These are phyloP conservation scores for Cicer judaicum DNA, from an alignment of 306 rosid species.

Conservation along the genomic window DNA sequence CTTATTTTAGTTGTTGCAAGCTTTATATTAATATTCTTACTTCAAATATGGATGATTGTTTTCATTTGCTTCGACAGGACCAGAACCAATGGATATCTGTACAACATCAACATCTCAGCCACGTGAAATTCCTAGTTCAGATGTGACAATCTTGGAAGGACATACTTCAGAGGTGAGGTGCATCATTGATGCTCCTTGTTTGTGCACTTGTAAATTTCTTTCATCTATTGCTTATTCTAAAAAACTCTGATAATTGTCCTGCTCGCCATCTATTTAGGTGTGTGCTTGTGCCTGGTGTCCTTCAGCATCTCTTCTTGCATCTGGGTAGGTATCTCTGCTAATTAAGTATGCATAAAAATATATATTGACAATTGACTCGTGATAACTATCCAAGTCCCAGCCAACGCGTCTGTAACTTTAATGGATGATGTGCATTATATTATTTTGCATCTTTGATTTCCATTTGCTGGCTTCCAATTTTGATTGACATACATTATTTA, in stretches of 20 bases:
- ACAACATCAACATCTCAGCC: conserved; percentile 63
- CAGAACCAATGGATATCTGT: conserved; percentile 80
- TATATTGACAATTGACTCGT: conserved; percentile 14
- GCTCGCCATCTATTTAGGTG: conserved; percentile 64
- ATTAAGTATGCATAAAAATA: conserved; percentile 29
- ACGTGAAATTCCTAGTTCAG: conserved; percentile 77
- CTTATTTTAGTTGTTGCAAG: conserved; percentile 12
- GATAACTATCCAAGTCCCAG: conserved; percentile 7
- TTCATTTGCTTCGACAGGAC: conserved; percentile 54
- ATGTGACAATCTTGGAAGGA: conserved; percentile 89
- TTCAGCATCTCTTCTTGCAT: conserved; percentile 89
- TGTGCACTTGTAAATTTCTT: background rate
- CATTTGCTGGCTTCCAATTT: conserved; percentile 5
- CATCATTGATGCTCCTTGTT: conserved; percentile 38
- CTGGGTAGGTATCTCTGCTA: conserved; percentile 69
- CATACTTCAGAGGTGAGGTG: conserved; percentile 87
- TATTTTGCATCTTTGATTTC: conserved; percentile 34
- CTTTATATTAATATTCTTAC: conserved; percentile 30
- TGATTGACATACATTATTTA: conserved; percentile 28
- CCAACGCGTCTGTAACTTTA: conserved; percentile 3
- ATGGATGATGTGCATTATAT: conserved; percentile 13
- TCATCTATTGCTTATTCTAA: conserved; percentile 29
- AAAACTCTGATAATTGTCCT: conserved; percentile 35
- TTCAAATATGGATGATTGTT: conserved; percentile 26
- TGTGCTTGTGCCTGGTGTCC: conserved; percentile 99